These are phyloP conservation scores for Fusarium stilboides DNA, from an alignment of 2,329 filamentous ascomycete species.

Conservation along the genomic window DNA sequence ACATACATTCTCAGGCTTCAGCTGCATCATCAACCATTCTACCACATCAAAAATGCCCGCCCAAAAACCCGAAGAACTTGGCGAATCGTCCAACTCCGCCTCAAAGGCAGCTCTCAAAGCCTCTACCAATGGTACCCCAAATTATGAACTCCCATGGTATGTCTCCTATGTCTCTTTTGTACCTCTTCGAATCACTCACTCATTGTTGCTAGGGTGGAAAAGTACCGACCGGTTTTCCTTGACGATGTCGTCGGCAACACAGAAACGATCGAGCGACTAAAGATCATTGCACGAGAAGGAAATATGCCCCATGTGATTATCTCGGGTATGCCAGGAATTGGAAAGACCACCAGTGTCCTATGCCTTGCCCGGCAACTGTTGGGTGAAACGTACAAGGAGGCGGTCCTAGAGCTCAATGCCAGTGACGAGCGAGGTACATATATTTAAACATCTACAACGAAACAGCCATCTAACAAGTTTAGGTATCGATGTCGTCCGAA, in stretches of 20 bases:
- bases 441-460: fast-evolving
- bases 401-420: conserved; percentile 95
- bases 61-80: conserved; percentile 65
- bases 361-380: conserved; percentile 93
- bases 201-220: conserved; percentile 84
- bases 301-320: conserved; percentile 99
- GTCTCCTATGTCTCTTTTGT: conserved; percentile 28
- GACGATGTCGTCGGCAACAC: conserved; percentile 98
- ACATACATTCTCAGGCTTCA: conserved; percentile 39
- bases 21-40: conserved; percentile 28
- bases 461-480: not conserved
- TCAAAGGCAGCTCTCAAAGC: conserved; percentile 69
- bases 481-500: conserved; percentile 97
- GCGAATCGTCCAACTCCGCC: conserved; percentile 74
- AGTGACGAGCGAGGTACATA: conserved; percentile 87
- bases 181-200: conserved; percentile 34
- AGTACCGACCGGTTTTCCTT: conserved; percentile 94
- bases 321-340: conserved; percentile 98
- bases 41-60: conserved; percentile 62
- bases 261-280: conserved; percentile 95
- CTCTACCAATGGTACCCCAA: conserved; percentile 65
- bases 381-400: conserved; percentile 96
- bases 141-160: conserved; percentile 86
- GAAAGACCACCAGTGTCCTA: conserved; percentile 96
- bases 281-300: conserved; percentile 98